Evolutionary conservation across 306 rosid genomes (phyloP).

Genomic region (Vigna unguiculata): DNA sequence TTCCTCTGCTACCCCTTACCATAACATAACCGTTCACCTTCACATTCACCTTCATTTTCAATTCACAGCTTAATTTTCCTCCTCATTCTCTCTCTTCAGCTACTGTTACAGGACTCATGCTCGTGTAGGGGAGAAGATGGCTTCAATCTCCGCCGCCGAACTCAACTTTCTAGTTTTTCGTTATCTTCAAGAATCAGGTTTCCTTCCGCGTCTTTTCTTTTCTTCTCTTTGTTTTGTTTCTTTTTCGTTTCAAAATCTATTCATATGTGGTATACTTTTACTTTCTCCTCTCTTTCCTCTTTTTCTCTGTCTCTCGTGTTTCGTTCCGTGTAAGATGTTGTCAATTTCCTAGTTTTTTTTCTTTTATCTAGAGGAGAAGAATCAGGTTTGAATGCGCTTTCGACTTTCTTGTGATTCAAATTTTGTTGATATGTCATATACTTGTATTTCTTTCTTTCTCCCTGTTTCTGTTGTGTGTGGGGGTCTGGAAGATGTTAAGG

Average conservation of each 20-base stretch:
- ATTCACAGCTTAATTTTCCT: not conserved
- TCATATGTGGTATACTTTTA: not conserved
- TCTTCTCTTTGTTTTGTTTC: not conserved
- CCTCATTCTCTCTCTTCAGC: not conserved
- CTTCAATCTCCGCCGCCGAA: slow-evolving; percentile 80
- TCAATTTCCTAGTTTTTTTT: slow-evolving; percentile 73
- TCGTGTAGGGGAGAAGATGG: slow-evolving; percentile 57
- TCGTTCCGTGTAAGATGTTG: too few species aligned
- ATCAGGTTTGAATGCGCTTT: slow-evolving; percentile 59
- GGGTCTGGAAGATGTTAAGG: not conserved
- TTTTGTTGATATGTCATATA: not conserved
- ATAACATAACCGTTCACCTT: not conserved
- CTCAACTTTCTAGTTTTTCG: slow-evolving; percentile 88
- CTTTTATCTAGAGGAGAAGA: slow-evolving; percentile 86
- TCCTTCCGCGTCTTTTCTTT: not conserved
- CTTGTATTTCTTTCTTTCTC: not conserved
- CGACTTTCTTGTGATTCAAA: not conserved
- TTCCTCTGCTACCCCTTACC: not conserved
- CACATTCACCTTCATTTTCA: not conserved
- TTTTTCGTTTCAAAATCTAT: not conserved
- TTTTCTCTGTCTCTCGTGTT: too few species aligned
- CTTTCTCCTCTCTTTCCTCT: too few species aligned
- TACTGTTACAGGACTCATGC: slow-evolving; percentile 41
- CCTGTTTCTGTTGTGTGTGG: not conserved
- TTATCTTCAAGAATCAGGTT: slow-evolving; percentile 95